Conservation (phyloP, 192 early-diverging fungal genomes). For the Coemansia sp. region DNA sequence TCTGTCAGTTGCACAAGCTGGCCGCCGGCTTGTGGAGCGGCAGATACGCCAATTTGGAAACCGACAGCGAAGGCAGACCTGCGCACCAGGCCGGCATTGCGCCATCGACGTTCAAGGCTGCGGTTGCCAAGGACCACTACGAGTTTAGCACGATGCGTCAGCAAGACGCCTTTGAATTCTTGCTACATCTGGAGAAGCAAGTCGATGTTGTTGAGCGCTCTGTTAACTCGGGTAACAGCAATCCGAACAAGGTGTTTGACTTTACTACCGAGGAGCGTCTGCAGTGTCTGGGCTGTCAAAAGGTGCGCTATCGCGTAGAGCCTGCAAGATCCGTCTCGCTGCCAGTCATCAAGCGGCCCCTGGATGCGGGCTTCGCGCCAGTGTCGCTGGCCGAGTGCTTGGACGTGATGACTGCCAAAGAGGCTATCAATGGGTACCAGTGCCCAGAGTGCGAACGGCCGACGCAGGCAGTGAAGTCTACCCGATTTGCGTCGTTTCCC, state of each 20-base stretch:
- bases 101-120: slow-evolving; percentile 89
- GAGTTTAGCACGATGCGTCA: slow-evolving; percentile 98
- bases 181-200: slow-evolving; percentile 74
- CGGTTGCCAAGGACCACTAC: slow-evolving; percentile 86
- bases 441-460: slow-evolving; percentile 66
- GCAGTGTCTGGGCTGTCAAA: slow-evolving; percentile 82
- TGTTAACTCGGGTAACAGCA: slow-evolving; percentile 48
- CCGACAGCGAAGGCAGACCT: slow-evolving; percentile 34
- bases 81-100: slow-evolving; percentile 80
- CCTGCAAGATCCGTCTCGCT: slow-evolving; percentile 62
- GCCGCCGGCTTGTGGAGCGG: slow-evolving; percentile 90
- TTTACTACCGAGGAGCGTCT: slow-evolving; percentile 82
- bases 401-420: slow-evolving; percentile 58
- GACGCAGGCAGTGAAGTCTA: slow-evolving; percentile 65
- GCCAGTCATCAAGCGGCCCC: slow-evolving; percentile 66
- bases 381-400: slow-evolving; percentile 71
- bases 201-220: slow-evolving; percentile 80
- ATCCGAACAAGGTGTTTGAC: slow-evolving; percentile 81
- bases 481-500: slow-evolving; percentile 74
- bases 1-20: slow-evolving; percentile 88
- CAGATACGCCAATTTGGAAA: slow-evolving; percentile 71
- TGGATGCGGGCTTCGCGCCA: slow-evolving; percentile 24
- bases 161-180: slow-evolving; percentile 97
- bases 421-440: slow-evolving; percentile 62
- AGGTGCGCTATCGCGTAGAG: slow-evolving; percentile 75